Base-by-base conservation (phyloP, 768 basidiomycete genomes). In the Lactifluus piperatus region DNA sequence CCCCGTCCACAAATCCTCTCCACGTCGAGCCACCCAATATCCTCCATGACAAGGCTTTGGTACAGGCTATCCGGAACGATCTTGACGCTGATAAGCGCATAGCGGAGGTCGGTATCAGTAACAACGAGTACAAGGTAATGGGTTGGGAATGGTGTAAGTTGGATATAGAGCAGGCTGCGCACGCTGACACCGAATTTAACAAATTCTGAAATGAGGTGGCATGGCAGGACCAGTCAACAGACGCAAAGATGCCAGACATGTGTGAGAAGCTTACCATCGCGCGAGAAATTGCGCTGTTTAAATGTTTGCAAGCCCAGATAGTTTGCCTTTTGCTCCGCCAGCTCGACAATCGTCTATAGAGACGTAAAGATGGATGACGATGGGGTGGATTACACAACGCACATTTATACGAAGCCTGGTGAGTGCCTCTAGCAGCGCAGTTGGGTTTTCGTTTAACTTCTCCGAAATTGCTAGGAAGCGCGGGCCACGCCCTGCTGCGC, bases 71-170 rank as follows among this genome's bases (percentile, higher is more conserved):
- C 81, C 0, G 77, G 68, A 14, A 82, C 68, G 7, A 79, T 72
- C 63, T 79, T 76, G 51, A 83, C 83, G 8, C 82, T 83, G 53
- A 95, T 85, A 39, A 95, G 77, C 7, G 91, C 94, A 68, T 87
- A 94, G 48, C 83, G 82, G 66, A 92, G 86, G 52, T 84, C 81
- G 47, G 84, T 78, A 58, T 91, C 86, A 0, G 84, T 83, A 62
- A 93, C 81, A 43, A 92, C 85, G 26, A 94, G 78, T 11, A 91
- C 89, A 41, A 97, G 82, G 69, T 91, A 93, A 68, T 94, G 88
- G 46, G 75, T 79, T 1, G 87, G 84, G 67, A 90, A 91, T 58
- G 81, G 86, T 43, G 83, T 68, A 8, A 94, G 78, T 65, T 88
- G 85, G 61, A 94, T 86, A 70, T 84, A 93, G 26, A 94, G 75